Evolutionary conservation across 768 basidiomycete species (phyloP).

Genomic region (Termitomyces sp.): DNA sequence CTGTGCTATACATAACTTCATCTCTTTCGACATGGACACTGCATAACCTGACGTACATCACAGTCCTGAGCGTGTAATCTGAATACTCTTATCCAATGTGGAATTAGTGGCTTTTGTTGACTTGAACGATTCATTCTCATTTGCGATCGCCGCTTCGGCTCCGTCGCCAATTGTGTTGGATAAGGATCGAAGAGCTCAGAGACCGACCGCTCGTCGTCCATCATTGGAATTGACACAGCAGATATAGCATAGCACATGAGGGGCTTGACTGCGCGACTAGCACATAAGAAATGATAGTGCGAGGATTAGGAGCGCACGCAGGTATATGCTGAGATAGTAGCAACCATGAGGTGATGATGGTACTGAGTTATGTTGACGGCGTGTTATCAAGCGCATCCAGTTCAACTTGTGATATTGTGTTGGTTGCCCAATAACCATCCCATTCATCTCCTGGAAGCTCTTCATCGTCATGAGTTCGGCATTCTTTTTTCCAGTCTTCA

Average conservation of each 20-base stretch:
- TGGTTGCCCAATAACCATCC: conserved; percentile 39
- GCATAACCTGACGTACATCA: too few species aligned
- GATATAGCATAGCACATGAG: neutral
- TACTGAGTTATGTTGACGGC: neutral
- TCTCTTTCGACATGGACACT: too few species aligned
- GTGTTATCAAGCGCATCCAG: conserved; percentile 3
- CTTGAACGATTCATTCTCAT: neutral
- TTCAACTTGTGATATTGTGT: conserved; percentile 26
- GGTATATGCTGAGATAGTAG: too few species aligned
- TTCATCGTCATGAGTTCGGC: conserved; percentile 17
- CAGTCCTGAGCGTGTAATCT: too few species aligned
- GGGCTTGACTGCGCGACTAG: neutral
- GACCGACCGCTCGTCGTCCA: neutral
- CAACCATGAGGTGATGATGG: neutral
- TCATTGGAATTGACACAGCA: neutral
- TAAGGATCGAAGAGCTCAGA: neutral
- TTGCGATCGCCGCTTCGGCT: neutral
- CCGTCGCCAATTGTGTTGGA: neutral
- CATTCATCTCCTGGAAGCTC: conserved; percentile 37
- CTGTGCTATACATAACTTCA: too few species aligned
- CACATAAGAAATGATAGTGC: too few species aligned
- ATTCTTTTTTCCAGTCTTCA: conserved; percentile 8
- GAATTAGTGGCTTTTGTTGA: too few species aligned
- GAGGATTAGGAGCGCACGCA: too few species aligned
- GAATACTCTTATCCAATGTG: too few species aligned